Base-by-base conservation (phyloP, 73 alveolate genomes). In the Effrenium voratum region DNA sequence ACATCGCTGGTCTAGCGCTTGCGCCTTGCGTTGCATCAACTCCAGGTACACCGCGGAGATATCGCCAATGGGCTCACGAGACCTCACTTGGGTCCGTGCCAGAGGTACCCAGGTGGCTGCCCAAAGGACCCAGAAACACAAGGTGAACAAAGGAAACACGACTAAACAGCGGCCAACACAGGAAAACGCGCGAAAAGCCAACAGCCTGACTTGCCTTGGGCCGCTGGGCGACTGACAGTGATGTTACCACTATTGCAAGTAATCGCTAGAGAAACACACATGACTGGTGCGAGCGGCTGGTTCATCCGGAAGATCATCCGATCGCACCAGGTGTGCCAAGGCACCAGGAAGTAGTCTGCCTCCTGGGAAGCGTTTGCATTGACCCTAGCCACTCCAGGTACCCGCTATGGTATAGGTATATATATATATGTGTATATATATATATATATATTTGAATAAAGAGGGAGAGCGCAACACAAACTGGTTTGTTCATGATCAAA, bases 281-380 rank as follows among this genome's bases (percentile, higher is more conserved):
- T 52, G 63, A 19, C 63, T 12, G 19, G 19, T 12, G 63, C 76
- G n/a, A 82, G 73, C 41, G 32, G 57, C 97, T 90, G 97, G 47
- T 90, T 90, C 97, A 90, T 90, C 34, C 97, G 85, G 75, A 90
- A 90, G 79, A 90, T 90, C 97, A 90, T 90, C 41, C 97, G 86
- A 41, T 90, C 97, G 19, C 97, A 90, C 97, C 97, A 90, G 52
- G 87, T 90, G 97, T 68, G 88, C 97, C 97, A 90, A 4, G 97
- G 97, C 57, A 90, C 97, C 75, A 90, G 40, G 59, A 90, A 90
- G 59, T 90, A 90, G 46, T 90, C 97, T 1, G 97, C 97, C 79
- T 90, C 97, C 97, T 88, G 68, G n/a, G 1, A 38, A 49, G 15
- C 68, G 90, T n/a, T n/a, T n/a, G n/a, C n/a, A n/a, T n/a, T n/a